A percentile compares a stretch with the other conserved stretches of the same genome.
These are phyloP conservation scores for Wakefieldia striispora DNA, from an alignment of 768 basidiomycete genomes.

Conservation along the genomic window DNA sequence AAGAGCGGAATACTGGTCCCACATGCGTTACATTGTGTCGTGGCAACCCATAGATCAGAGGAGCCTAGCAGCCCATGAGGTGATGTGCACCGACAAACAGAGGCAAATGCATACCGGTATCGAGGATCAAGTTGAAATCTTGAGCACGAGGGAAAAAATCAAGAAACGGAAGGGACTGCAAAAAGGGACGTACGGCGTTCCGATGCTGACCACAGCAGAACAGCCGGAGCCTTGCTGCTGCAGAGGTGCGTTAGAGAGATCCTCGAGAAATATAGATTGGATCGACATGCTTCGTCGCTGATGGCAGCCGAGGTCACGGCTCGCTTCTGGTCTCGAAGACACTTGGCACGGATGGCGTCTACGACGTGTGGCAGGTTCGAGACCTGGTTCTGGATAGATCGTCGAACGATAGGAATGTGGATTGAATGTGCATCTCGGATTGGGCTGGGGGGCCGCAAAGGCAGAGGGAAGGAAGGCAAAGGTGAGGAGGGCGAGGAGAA, in stretches of 20 bases:
- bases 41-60: slow-evolving; percentile 86
- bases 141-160: slow-evolving; percentile 46
- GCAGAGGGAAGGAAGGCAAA: slow-evolving; percentile 29
- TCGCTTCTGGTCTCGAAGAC: slow-evolving; percentile 28
- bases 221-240: slow-evolving; percentile 59
- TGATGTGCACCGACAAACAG: too few species aligned
- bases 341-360: slow-evolving; percentile 48
- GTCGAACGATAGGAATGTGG: slow-evolving; percentile 46
- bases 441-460: slow-evolving; percentile 27
- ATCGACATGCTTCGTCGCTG: slow-evolving; percentile 50
- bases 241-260: too few species aligned
- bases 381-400: slow-evolving; percentile 29
- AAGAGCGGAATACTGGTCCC: slow-evolving; percentile 40
- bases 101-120: slow-evolving; percentile 58
- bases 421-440: slow-evolving; percentile 36
- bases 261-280: too few species aligned
- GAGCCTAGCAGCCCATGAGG: slow-evolving; percentile 36
- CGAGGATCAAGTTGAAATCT: slow-evolving; percentile 75
- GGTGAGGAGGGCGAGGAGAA: slow-evolving; percentile 28
- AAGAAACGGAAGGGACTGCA: neutral
- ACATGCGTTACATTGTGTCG: slow-evolving; percentile 46
- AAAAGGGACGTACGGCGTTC: slow-evolving; percentile 57
- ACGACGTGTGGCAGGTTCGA: slow-evolving; percentile 38
- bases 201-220: slow-evolving; percentile 51
- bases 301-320: slow-evolving; percentile 37